Base-by-base conservation (phyloP, 2,329 filamentous ascomycete species). In the Alternaria novae-zelandiae region DNA sequence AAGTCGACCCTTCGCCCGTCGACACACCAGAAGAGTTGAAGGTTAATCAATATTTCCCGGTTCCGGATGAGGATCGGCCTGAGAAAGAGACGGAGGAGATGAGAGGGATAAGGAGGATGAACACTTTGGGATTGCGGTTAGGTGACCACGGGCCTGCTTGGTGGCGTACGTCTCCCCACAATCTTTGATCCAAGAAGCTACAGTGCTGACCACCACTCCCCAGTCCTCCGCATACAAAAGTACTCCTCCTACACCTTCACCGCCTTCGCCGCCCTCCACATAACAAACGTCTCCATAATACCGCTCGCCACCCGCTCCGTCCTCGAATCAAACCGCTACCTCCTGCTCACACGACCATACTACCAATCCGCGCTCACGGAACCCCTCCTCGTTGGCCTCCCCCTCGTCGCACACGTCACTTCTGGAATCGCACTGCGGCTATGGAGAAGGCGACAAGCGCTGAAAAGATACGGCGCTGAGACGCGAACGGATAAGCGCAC, bases 261-360 rank as follows among this genome's bases (percentile, higher is more conserved):
- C 46, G 71, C 79, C 74, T 78, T 83, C 68, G 78, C 80, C 43
- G 74, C 81, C 64, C 79, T 83, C 53, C 82, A 83, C 68, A 72
- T 81, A 64, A 73, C 78, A 36, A 82, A 82, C 89, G 91, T 68
- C 59, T 68, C 77, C 60, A 61, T 79, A 65, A 72, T 79, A 70
- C 74, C 75, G 26, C 70, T 79, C 65, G 55, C 73, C 55, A 70
- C 75, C 53, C 69, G 70, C 62, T 75, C 82, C 64, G 72, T 94
- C 93, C 75, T 88, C 88, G 66, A 82, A 56, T 91, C 91, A 64
- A 94, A 97, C 77, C 89, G 89, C 54, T 97, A 94, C 80, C 89
- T 98, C 53, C 90, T 98, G 68, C 92, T 97, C 79, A 94, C 94
- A 26, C 89, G 95, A 65, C 94, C 96, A 53, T 89, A 96, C 79